Evolutionary conservation across 164 flowering plant species (phyloP).

Genomic region (grape (Vitis vinifera)): ASM3070453v1 NC_081821.1:7228001-7228500

Average conservation of each 20-base stretch:
- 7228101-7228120: conserved; percentile 70
- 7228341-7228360: conserved; percentile 22
- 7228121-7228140: conserved; percentile 62
- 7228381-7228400: neutral
- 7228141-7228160: conserved; percentile 37
- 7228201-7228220: neutral
- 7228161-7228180: conserved; percentile 10
- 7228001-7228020: neutral
- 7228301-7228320: conserved; percentile 5
- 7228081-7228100: conserved; percentile 40
- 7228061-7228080: conserved; percentile 32
- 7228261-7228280: neutral
- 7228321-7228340: conserved; percentile 9
- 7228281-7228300: conserved; percentile 11
- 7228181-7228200: conserved; percentile 24
- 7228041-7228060: neutral
- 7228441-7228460: conserved; percentile 33
- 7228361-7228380: neutral
- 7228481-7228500: conserved; percentile 34
- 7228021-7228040: neutral
- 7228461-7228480: conserved; percentile 37
- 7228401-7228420: neutral
- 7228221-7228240: neutral
- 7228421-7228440: neutral
- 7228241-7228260: neutral